Base-by-base conservation (phyloP, 2,329 filamentous ascomycete genomes). In the Aplosporella prunicola region DNA sequence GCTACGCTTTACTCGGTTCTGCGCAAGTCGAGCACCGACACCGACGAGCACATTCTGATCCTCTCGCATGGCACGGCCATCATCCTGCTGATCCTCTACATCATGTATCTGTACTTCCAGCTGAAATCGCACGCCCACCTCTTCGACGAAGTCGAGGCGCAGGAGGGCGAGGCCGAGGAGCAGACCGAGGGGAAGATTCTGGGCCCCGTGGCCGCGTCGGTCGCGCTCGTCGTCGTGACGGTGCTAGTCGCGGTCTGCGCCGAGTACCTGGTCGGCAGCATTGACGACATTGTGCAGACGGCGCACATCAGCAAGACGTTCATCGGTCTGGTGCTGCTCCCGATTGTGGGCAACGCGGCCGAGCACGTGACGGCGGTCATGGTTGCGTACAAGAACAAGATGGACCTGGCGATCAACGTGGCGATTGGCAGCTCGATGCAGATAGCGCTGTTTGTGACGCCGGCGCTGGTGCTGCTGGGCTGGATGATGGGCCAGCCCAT, bases 391-490 rank as follows among this genome's bases (percentile, higher is more conserved):
- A 76, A 73, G 53, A 65, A 68, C 51, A 73, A 73, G 52, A 72
- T 74, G 69, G 69, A 74, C 43, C 58, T 74, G 11, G 69, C 69
- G 17, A 68, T 74, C 45, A 68, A 69, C 37, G 69, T 74, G 3
- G 68, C 70, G 13, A 67, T 73, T 34, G 71, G 70, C 41, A 67
- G 61, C 51, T 67, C 61, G 36, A 62, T 74, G 57, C 70, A 74
- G 44, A 75, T 75, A 39, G 69, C 71, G 4, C 63, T 75, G 16
- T 71, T 75, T 45, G 71, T 73, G 29, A 74, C 71, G 3, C 71
- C 71, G 5, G 71, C 72, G 56, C 56, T 74, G 35, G 70, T 74
- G 39, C 66, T 74, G 27, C 61, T 73, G 8, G 71, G 71, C 34
- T 74, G 70, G 70, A 64, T 67, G 48, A 67, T 74, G 40, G 63